These are phyloP conservation scores for Colletotrichum simmondsii DNA, from an alignment of 2,329 filamentous ascomycete genomes.

Conservation along the genomic window DNA sequence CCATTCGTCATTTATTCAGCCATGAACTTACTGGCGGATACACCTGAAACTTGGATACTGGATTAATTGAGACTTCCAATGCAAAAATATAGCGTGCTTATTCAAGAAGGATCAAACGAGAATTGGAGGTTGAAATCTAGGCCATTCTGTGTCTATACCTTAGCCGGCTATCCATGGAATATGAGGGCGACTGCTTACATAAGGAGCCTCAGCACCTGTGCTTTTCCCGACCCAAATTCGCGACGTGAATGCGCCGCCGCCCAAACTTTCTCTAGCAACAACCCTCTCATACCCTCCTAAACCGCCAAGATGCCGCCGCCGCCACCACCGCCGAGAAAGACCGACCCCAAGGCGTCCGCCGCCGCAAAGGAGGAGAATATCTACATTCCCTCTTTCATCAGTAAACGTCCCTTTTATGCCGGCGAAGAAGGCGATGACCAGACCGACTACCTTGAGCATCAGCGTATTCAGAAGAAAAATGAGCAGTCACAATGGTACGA, in stretches of 20 bases:
- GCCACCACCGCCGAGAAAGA: constrained; percentile 47
- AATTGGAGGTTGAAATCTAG: neutral
- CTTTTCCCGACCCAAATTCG: constrained; percentile 13
- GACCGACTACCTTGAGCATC: constrained; percentile 95
- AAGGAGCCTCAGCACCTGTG: neutral
- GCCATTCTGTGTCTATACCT: neutral
- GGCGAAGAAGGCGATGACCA: constrained; percentile 79
- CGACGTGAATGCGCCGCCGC: neutral
- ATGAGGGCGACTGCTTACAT: neutral
- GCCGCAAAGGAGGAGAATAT: constrained; percentile 90
- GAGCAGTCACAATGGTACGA: constrained; percentile 91
- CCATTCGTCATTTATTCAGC: no score
- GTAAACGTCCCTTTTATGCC: constrained; percentile 96
- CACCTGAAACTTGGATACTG: no score
- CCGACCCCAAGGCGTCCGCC: constrained; percentile 44
- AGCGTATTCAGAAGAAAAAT: constrained; percentile 83
- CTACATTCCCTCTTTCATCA: constrained; percentile 98
- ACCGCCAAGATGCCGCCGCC: constrained; percentile 34
- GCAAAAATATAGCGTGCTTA: no score
- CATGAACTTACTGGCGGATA: no score
- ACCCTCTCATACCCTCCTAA: neutral
- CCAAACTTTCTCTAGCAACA: neutral
- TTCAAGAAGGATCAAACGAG: neutral
- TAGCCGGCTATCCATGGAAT: neutral
- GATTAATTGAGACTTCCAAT: no score